Conservation (phyloP, 208 protist species). For the Vickermania ingenoplastis region DNA sequence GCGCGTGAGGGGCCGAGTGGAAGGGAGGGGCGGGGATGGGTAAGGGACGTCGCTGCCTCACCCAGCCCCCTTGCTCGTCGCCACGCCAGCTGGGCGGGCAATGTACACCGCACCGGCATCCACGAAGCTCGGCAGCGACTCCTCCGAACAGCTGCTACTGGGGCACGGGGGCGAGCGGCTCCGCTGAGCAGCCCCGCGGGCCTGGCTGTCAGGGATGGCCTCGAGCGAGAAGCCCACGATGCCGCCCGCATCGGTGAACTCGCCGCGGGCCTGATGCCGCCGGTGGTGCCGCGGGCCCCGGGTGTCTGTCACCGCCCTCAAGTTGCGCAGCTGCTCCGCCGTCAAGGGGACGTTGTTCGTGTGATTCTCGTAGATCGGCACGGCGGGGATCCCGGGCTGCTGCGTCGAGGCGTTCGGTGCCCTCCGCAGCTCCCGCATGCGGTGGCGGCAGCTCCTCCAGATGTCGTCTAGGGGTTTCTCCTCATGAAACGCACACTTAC, state of each 20-base stretch:
- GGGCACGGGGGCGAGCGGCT: too few species aligned
- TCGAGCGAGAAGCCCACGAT: not conserved
- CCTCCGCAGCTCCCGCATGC: not conserved
- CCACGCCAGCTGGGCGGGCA: too few species aligned
- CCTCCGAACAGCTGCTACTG: too few species aligned
- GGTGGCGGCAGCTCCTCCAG: not conserved
- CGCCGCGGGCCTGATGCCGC: not conserved
- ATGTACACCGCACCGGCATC: too few species aligned
- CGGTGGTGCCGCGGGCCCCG: not conserved
- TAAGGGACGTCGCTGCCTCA: too few species aligned
- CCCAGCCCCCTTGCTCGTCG: too few species aligned
- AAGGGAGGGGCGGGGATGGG: too few species aligned
- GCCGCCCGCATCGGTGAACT: not conserved
- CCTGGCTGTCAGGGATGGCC: too few species aligned
- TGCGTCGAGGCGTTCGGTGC: slow-evolving; percentile 16
- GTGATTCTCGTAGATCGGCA: not conserved
- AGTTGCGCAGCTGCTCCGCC: not conserved
- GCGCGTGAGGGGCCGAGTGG: too few species aligned
- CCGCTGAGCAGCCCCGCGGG: too few species aligned
- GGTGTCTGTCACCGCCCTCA: not conserved
- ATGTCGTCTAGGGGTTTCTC: not conserved
- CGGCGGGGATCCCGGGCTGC: not conserved
- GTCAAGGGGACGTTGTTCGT: not conserved
- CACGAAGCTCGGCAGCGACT: too few species aligned
- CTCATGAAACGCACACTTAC: not conserved